Base-by-base conservation (phyloP, 768 basidiomycete species). In the Vishniacozyma victoriae region DNA sequence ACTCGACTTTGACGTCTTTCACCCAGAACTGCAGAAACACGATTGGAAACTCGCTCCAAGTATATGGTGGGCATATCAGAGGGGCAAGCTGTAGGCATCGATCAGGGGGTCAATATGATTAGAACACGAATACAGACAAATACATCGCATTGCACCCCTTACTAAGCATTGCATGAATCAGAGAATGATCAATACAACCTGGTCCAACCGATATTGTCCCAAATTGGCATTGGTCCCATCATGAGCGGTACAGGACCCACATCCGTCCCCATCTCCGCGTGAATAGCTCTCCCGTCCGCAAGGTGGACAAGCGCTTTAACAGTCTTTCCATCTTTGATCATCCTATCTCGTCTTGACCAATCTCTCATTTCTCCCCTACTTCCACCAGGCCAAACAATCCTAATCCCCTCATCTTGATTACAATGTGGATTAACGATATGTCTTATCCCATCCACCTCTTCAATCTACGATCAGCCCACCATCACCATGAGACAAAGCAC, bases 31-130 rank as follows among this genome's bases (percentile, higher is more conserved):
- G 15, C 60, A 59, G 35, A 63, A 60, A 39, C 63, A 59, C 29
- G 67, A 71, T 45, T 71, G 70, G 70, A 59, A 55, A 35, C 47
- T 71, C 3, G 63, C 70, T 4, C 70, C 70, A 1, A 53, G 56
- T 35, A 64, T 71, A 15, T 67, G 68, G 62, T 66, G 57, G 61
- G 37, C 55, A 18, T 54, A 48, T 11, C 57, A 59, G 46, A 56
- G 44, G 19, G 55, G 58, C 16, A 59, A 50, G 50, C 35, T 68
- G 39, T 68, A 46, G 42, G 14, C 16, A 20, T 33, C 9, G 29
- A 9, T 33, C 9, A 9, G 29, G 29, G n/a, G 29, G 29, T n/a
- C n/a, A n/a, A n/a, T n/a, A n/a, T n/a, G n/a, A n/a, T n/a, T n/a
- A n/a, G n/a, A n/a, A n/a, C n/a, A n/a, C n/a, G n/a, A n/a, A n/a